Evolutionary conservation across 306 rosid genomes (phyloP).

Genomic region (Castanopsis chinensis): DNA sequence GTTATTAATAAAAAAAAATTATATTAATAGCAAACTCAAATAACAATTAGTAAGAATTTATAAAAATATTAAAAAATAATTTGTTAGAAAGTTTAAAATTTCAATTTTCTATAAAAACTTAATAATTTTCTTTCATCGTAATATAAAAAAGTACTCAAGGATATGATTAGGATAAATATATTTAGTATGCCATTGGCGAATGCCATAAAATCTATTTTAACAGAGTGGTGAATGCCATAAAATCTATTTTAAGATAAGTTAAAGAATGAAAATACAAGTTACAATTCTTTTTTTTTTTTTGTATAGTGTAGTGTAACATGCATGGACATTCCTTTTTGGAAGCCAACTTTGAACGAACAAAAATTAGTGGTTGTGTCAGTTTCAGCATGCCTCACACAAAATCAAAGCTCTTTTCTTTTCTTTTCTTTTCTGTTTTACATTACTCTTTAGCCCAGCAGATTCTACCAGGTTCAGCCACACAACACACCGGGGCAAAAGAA

Average conservation of each 20-base stretch:
- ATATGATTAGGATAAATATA: neutral
- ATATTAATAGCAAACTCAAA: rapidly evolving
- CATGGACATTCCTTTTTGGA: slow-evolving; percentile 36
- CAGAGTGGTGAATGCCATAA: neutral
- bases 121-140: no score
- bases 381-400: slow-evolving; percentile 55
- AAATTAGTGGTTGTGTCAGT: slow-evolving; percentile 72
- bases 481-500: slow-evolving; percentile 24
- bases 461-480: slow-evolving; percentile 7
- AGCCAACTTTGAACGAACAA: slow-evolving; percentile 49
- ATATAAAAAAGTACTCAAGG: neutral
- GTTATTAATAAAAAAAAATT: no score
- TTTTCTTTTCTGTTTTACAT: slow-evolving; percentile 7
- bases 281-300: slow-evolving; percentile 17
- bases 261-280: slow-evolving; percentile 20
- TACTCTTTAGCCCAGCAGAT: slow-evolving; percentile 42
- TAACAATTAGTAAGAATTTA: rapidly evolving
- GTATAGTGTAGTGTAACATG: neutral
- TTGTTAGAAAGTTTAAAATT: no score
- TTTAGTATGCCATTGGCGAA: neutral
- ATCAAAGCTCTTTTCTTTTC: slow-evolving; percentile 26
- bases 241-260: slow-evolving; percentile 8
- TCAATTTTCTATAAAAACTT: no score
- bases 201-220: neutral
- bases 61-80: no score